A percentile compares a stretch with the other conserved stretches of the same genome.
phyloP scores from a whole-genome alignment of 176 grass and related monocot species.

The Juncus inflexus region DNA sequence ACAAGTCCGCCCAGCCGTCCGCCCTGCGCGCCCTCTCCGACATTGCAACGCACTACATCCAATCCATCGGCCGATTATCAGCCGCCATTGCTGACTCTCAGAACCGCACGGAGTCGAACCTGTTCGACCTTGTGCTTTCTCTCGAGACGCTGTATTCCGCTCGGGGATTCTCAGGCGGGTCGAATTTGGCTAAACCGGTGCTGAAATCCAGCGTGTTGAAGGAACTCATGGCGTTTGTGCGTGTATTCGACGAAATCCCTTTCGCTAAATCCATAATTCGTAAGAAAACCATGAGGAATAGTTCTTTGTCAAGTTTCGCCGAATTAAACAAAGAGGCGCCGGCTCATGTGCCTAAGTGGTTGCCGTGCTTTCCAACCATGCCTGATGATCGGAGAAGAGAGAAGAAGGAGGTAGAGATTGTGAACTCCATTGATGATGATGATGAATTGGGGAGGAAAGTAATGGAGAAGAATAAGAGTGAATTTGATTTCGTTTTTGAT shows the following conservation, averaged over 20 bases:
- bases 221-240: constrained; percentile 41
- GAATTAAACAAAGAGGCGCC: constrained; percentile 27
- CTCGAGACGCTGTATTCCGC: constrained; percentile 36
- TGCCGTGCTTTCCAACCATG: constrained; percentile 47
- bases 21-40: constrained; percentile 42
- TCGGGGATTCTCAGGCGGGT: constrained; percentile 38
- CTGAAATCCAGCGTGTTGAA: constrained; percentile 39
- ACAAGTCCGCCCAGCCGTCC: constrained; percentile 28
- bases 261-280: constrained; percentile 36
- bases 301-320: constrained; percentile 37
- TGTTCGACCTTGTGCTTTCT: constrained; percentile 41
- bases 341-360: constrained; percentile 56
- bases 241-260: constrained; percentile 37
- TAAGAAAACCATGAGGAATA: not conserved
- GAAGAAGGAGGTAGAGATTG: not conserved
- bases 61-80: constrained; percentile 35
- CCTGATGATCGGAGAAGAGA: not conserved
- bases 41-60: constrained; percentile 36
- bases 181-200: constrained; percentile 29
- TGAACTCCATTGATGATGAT: constrained; percentile 8
- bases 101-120: constrained; percentile 46
- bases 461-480: not conserved
- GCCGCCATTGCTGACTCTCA: constrained; percentile 34
- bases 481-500: constrained; percentile 8
- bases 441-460: not conserved